Percentiles rank a stretch among this genome's conserved stretches.
Evolutionary conservation across 306 rosid genomes (phyloP).

Genomic region (Casuarina glauca): DNA sequence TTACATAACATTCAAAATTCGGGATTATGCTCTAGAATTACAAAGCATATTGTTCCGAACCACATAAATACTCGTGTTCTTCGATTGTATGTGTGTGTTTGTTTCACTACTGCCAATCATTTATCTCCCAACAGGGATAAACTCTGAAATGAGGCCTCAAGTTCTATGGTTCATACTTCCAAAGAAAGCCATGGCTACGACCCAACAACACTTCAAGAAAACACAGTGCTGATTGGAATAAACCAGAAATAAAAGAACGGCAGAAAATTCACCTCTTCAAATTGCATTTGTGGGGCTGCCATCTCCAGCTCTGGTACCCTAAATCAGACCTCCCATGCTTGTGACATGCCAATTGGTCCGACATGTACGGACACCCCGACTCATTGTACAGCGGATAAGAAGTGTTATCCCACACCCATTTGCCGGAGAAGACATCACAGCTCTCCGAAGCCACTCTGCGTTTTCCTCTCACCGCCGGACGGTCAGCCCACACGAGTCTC

Average conservation of each 20-base stretch:
- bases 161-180: neutral
- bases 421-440: constrained; percentile 83
- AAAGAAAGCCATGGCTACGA: neutral
- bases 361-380: constrained; percentile 84
- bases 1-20: neutral
- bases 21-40: neutral
- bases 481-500: constrained; percentile 52
- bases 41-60: no score
- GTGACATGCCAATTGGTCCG: constrained; percentile 96
- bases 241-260: constrained; percentile 9
- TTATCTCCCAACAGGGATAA: no score
- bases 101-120: no score
- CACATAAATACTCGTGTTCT: no score
- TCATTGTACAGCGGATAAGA: constrained; percentile 80
- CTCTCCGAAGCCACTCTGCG: constrained; percentile 46
- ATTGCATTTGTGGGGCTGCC: constrained; percentile 95
- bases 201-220: neutral
- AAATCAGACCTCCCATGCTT: constrained; percentile 89
- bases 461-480: constrained; percentile 24
- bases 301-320: constrained; percentile 84
- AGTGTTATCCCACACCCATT: constrained; percentile 81
- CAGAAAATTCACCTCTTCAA: constrained; percentile 63
- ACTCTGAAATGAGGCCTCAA: neutral
- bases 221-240: neutral
- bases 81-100: no score